A percentile compares a stretch with the other conserved stretches of the same genome.
Conservation (phyloP, 257 asterid genomes). For the Nicotiana obtusifolia region DNA sequence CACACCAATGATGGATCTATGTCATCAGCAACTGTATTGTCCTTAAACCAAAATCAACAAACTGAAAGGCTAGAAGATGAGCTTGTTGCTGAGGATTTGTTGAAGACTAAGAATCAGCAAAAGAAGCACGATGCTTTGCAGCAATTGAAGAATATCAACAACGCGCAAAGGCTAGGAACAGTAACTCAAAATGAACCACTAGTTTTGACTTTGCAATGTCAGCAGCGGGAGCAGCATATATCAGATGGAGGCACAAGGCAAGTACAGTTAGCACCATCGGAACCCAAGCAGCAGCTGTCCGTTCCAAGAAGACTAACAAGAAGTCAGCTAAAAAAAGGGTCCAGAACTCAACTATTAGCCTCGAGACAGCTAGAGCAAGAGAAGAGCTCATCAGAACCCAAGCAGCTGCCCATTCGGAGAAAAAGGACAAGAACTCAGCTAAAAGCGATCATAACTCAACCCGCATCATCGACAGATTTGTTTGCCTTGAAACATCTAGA, state of each 20-base stretch:
- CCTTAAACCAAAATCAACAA: not conserved
- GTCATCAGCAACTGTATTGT: not conserved
- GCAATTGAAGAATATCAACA: not conserved
- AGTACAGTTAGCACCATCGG: not conserved
- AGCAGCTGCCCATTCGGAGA: not conserved
- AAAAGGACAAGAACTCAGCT: not conserved
- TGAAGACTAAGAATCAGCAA: constrained; percentile 2
- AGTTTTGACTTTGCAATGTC: not conserved
- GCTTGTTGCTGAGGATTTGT: not conserved
- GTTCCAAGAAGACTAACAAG: not conserved
- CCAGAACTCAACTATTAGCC: not conserved
- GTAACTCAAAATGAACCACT: not conserved
- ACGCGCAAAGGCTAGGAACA: not conserved
- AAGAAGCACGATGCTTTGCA: not conserved
- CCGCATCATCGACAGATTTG: not conserved
- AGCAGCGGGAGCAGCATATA: not conserved
- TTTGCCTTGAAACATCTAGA: not conserved
- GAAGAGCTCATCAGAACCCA: not conserved
- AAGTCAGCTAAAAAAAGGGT: not conserved
- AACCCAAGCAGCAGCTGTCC: not conserved
- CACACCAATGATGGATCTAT: not conserved
- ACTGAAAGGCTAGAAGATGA: not conserved
- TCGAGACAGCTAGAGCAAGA: not conserved
- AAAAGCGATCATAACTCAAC: not conserved
- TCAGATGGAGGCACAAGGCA: not conserved